Evolutionary conservation across 768 basidiomycete genomes (phyloP), one percentile per base, ranked within the genome.

Genomic region (Suillus paluster): DNA sequence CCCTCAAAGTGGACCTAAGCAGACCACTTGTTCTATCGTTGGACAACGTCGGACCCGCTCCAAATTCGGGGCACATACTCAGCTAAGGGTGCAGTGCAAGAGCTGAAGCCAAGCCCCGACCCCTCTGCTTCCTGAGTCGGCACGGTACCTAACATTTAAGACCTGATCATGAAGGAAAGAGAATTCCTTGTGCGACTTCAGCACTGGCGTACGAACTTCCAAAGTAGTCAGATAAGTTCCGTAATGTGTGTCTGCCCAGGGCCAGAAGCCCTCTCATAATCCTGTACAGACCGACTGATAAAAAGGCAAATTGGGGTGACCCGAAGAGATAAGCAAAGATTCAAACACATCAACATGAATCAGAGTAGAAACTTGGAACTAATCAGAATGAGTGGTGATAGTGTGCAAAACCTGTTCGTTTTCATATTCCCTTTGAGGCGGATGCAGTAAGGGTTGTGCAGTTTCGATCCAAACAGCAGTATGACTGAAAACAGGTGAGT

Each of bases 251-350:
- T 30, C 30, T 6, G 77, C 77, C 59, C 62, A 79, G 0, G 82
- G 83, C 82, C 81, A 84, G 65, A 83, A 83, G 3, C 83, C 82
- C 2, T 78, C 65, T 0, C 67, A 60, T 0, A 84, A 67, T 0
- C 71, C 71, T 0, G 33, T 9, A 9, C 62, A 39, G 0, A 82
- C 74, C 0, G 77, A 82, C 0, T 64, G 5, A 0, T 83, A 80
- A 30, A 79, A 76, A 0, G 66, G 44, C 10, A 61, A 73, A 55
- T 81, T 82, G 0, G 81, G 79, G 61, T 83, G 82, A 3, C 33
- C 5, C 0, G 6, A 10, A 0, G 1, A 5, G 2, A 21, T n/a
- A 1, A 81, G 61, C 1, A 76, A 65, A 3, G 44, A 9, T 52
- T 77, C 58, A 38, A 81, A 72, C 0, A 44, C 50, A 21, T 73